Evolutionary conservation across 495 filamentous ascomycete genomes (phyloP).

Genomic region (Bacidia rubella): DNA sequence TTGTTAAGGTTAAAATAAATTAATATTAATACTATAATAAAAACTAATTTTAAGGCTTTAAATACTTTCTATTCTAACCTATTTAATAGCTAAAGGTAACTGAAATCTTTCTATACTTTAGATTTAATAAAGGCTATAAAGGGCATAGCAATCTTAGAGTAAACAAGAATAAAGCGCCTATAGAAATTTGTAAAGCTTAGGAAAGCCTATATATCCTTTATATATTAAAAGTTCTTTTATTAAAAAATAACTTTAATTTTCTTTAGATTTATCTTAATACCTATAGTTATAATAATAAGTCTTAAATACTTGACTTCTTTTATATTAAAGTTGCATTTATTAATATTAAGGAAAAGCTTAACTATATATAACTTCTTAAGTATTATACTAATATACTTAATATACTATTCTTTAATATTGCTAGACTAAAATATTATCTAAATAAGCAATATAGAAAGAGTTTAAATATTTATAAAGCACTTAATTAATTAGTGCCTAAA

Average conservation of each 20-base stretch:
- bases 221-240: neutral
- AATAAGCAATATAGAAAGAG: neutral
- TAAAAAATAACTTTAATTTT: slow-evolving; percentile 1
- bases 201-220: neutral
- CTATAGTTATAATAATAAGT: neutral
- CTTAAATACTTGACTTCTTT: slow-evolving; percentile 3
- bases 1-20: neutral
- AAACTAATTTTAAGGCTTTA: neutral
- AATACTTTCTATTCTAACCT: neutral
- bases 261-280: neutral
- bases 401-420: slow-evolving; percentile 2
- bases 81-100: neutral
- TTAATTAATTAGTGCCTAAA: neutral
- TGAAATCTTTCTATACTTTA: neutral
- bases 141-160: neutral
- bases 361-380: neutral
- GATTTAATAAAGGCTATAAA: neutral
- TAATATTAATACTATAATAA: neutral
- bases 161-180: neutral
- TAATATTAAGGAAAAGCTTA: neutral
- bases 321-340: neutral
- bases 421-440: neutral
- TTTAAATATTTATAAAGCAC: neutral
- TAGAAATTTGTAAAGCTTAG: neutral
- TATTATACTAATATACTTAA: neutral